A percentile compares a stretch with the other conserved stretches of the same genome.
phyloP scores from a whole-genome alignment of 2,329 filamentous ascomycete genomes.

The Monosporascus sp. region DNA sequence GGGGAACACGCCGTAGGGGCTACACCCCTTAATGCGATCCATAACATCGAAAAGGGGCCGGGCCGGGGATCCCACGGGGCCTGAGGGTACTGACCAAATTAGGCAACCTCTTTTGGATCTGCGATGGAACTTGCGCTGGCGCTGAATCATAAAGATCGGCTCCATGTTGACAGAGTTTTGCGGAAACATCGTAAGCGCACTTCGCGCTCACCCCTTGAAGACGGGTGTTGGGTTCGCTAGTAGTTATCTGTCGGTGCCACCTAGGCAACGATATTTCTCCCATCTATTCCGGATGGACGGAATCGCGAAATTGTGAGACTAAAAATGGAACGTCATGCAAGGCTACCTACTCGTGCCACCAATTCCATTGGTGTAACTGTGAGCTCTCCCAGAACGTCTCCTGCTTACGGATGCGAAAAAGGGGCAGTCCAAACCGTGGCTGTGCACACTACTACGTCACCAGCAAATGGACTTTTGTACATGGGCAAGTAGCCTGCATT shows the following conservation, averaged over 20 bases:
- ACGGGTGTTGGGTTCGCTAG: neutral
- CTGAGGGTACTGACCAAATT: slow-evolving; percentile 11
- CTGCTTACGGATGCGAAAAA: no score
- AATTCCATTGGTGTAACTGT: no score
- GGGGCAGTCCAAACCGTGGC: no score
- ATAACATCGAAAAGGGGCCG: neutral
- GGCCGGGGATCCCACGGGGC: neutral
- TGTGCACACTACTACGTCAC: no score
- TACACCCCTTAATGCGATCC: neutral
- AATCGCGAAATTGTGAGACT: neutral
- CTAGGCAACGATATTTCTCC: neutral
- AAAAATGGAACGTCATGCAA: no score
- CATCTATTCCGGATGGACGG: neutral
- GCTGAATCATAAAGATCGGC: slow-evolving; percentile 15
- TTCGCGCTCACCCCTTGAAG: neutral
- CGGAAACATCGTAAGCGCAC: slow-evolving; percentile 2
- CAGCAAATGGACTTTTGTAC: no score
- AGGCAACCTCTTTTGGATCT: slow-evolving; percentile 26
- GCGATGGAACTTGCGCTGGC: slow-evolving; percentile 29
- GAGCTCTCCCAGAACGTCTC: no score
- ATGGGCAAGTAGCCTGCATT: no score
- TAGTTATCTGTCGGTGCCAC: neutral
- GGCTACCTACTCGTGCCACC: no score
- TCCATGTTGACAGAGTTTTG: slow-evolving; percentile 12
- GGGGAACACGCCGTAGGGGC: no score